Evolutionary conservation across 305 asterid species (phyloP).

Genomic region (Rubia occidens): DNA sequence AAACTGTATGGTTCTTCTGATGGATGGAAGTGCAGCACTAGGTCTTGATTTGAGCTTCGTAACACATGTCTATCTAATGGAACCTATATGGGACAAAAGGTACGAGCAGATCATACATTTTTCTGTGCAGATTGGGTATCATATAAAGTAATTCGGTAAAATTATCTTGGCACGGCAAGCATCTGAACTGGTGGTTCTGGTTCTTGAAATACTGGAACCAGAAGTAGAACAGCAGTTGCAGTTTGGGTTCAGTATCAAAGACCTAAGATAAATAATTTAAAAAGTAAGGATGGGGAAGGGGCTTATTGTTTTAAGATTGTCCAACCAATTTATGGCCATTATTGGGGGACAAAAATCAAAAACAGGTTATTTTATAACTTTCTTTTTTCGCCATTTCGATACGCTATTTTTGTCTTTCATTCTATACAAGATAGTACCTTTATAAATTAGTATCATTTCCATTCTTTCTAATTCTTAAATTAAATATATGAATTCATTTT

Average conservation of each 20-base stretch:
- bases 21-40: conserved; percentile 99
- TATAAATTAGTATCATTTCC: background rate
- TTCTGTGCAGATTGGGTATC: background rate
- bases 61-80: conserved; percentile 90
- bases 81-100: conserved; percentile 99
- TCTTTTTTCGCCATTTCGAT: background rate
- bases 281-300: background rate
- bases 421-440: background rate
- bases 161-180: background rate
- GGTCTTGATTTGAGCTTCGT: conserved; percentile 98
- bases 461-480: background rate
- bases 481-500: background rate
- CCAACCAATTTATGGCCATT: background rate
- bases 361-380: background rate
- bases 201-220: background rate
- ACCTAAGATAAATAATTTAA: background rate
- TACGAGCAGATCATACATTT: conserved; percentile 21
- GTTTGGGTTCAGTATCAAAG: background rate
- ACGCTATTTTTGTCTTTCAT: background rate
- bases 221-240: background rate
- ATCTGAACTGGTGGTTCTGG: background rate
- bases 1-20: conserved; percentile 85
- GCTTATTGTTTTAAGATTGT: background rate
- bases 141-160: background rate
- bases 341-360: no score